Evolutionary conservation across 2,329 filamentous ascomycete genomes (phyloP), one percentile per base, ranked within the genome.

Genomic region (Leptographium radiaticola): DNA sequence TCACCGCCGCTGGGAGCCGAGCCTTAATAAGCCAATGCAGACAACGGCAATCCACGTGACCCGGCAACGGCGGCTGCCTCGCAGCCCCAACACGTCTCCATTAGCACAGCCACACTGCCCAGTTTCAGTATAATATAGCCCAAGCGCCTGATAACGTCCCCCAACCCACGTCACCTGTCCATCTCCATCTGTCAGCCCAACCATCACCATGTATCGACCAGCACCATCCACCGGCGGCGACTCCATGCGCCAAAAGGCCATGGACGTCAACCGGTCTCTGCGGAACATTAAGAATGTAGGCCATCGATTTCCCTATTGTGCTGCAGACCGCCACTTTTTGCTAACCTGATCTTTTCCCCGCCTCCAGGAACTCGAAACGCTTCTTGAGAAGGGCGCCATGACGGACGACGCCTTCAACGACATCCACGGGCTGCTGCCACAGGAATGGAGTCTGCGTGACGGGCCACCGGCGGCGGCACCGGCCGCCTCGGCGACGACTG

Each of bases 321-420:
- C 10, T 12, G 31, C 33, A 9, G 10, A 15, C 15, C 3, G 1
- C n/a, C 8, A 2, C 16, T 46, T 31, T 33, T 11, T 18, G 7
- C 44, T 51, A 20, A 47, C 34, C 43, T 33, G 10, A 6, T 42
- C 40, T 16, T 11, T 16, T 42, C 9, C 18, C 40, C 34, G 4
- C 9, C 30, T 31, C 6, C 46, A 59, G 58, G 54, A 58, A 40
- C 46, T 54, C 46, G 48, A 52, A 25, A 55, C 83, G 61, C 86
- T 97, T 57, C 80, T 88, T 61, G 90, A 95, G 67, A 81, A 86
- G 64, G 84, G 84, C 60, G 76, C 90, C 64, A 87, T 97, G 66
- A 81, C 78, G 58, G 83, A 87, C 56, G 72, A 81, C 54, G 81
- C 84, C 64, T 89, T 90, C 66, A 84, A 87, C 63, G 77, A 76